Conservation (phyloP, 2,329 filamentous ascomycete genomes). For the Cladophialophora immunda region DNA sequence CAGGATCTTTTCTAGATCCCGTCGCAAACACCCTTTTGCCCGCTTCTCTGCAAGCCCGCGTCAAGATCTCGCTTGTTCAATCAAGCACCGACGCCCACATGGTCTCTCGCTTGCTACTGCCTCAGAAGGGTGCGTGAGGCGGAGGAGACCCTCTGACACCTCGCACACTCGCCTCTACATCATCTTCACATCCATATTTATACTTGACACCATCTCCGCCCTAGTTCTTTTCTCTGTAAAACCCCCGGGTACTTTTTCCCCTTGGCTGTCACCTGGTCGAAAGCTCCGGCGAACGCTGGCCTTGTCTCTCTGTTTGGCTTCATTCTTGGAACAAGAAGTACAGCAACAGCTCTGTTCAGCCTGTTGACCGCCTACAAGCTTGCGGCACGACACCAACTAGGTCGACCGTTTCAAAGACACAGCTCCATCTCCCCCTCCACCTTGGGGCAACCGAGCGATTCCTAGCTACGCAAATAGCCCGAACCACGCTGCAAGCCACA, state of each 20-base stretch:
- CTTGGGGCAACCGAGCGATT: background rate
- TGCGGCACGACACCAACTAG: background rate
- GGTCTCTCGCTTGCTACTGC: slow-evolving; percentile 13
- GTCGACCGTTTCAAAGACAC: background rate
- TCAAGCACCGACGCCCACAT: slow-evolving; percentile 4
- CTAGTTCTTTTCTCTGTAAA: background rate
- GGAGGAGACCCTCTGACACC: background rate
- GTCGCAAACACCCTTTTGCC: background rate
- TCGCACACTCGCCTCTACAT: background rate
- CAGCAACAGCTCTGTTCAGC: background rate
- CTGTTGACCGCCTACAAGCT: background rate
- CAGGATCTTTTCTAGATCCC: slow-evolving; percentile 1
- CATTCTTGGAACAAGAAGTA: background rate
- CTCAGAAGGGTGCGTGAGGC: slow-evolving; percentile 4
- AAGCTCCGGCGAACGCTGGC: background rate
- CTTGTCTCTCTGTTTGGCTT: background rate
- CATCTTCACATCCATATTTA: slow-evolving; percentile 1
- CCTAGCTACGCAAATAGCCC: background rate
- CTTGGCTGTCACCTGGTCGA: background rate
- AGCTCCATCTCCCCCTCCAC: slow-evolving; percentile 1
- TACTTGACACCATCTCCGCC: background rate
- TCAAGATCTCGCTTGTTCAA: slow-evolving; percentile 24
- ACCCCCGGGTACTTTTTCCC: background rate
- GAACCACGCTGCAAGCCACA: slow-evolving; percentile 19
- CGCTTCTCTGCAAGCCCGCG: slow-evolving; percentile 1